phyloP scores from a whole-genome alignment of 2,329 filamentous ascomycete species.

The Monilinia fructicola region DNA sequence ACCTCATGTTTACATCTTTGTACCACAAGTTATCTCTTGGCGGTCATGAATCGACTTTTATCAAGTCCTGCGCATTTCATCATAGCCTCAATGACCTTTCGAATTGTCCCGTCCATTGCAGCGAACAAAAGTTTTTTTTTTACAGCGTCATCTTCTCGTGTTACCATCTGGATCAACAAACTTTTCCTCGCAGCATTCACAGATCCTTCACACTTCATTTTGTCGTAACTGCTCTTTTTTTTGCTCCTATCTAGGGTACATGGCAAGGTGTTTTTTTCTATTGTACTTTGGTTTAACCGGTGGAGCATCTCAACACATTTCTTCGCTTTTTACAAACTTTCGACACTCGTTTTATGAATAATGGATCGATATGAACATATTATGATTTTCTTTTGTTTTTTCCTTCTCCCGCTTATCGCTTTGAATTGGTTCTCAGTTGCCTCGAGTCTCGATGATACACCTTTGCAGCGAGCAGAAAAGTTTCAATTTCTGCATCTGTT shows the following conservation, averaged over 20 bases:
- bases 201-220: constrained; percentile 12
- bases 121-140: constrained; percentile 11
- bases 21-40: constrained; percentile 4
- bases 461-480: constrained; percentile 13
- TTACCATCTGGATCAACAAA: constrained; percentile 9
- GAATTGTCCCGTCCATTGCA: neutral
- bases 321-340: constrained; percentile 1
- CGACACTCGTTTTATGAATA: constrained; percentile 19
- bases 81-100: neutral
- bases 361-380: constrained; percentile 17
- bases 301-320: constrained; percentile 4
- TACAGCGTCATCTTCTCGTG: constrained; percentile 4
- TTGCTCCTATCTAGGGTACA: constrained; percentile 7
- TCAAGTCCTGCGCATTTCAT: neutral
- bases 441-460: constrained; percentile 17
- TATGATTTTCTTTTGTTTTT: constrained; percentile 17
- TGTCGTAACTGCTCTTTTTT: neutral
- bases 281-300: constrained; percentile 18
- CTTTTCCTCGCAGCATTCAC: neutral
- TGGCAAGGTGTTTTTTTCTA: neutral
- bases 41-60: neutral
- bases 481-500: neutral
- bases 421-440: constrained; percentile 9
- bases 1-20: neutral
- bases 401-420: neutral